Evolutionary conservation across 768 basidiomycete genomes (phyloP), one percentile per base, ranked within the genome.

Genomic region (Termitomyces sp.): DNA sequence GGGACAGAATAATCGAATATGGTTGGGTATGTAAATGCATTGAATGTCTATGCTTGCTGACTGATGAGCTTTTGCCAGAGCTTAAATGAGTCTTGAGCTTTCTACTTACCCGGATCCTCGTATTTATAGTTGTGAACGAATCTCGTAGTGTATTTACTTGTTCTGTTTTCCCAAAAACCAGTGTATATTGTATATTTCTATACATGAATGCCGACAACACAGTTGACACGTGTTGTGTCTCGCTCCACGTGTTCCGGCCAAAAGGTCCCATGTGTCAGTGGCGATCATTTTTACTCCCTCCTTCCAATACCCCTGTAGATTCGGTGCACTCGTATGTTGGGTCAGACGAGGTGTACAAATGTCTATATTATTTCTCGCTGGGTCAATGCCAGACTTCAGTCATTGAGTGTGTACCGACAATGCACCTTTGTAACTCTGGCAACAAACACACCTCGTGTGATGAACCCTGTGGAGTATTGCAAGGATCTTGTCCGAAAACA

Each of bases 401-500:
- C 30, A 14, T 40, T n/a, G 37, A 30, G 15, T 10, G 21, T 42
- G 43, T 48, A 28, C 21, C 54, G 50, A 14, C 47, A 55, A 14
- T 60, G 61, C 50, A 53, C 31, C 38, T n/a, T 59, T 33, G 38
- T 55, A 17, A 65, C 62, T 9, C 41, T 28, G 26, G 47, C 45
- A 15, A 45, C 52, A 53, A 37, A 58, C 42, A 38, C 54, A 30
- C 23, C 15, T n/a, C 31, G 60, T 37, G 50, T 52, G 17, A 67
- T 68, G 23, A 70, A 84, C 61, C 79, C 86, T 41, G 66, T 70
- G 15, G 75, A 75, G 44, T 91, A 91, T 65, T 94, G 91, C 79
- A 78, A 68, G 57, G 75, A 83, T 38, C 74, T 89, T 55, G 86
- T 94, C 53, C 84, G 77, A 58, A 87, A 83, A 71, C 82, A 89